Base-by-base conservation (phyloP, 2,329 filamentous ascomycete genomes). In the Cercospora citrullina region DNA sequence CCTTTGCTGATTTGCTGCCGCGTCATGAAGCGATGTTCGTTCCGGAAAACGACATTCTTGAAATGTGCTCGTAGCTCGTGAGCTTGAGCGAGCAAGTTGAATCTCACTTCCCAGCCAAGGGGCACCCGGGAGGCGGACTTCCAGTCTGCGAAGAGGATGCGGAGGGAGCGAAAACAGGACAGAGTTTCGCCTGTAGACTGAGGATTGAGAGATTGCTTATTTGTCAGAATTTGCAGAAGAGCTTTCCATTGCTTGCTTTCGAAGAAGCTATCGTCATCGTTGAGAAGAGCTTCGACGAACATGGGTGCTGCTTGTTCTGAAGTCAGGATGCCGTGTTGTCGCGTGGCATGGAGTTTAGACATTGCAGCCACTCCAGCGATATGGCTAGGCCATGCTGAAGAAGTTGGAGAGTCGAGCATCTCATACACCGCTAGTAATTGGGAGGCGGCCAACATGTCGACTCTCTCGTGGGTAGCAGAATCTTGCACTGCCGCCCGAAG, bases 251-350 rank as follows among this genome's bases (percentile, higher is more conserved):
- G 65, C 18, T 58, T 57, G 21, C 68, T 61, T 31, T 67, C 59
- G 58, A 69, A 68, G 36, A 67, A 69, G 28, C 51, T 16, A 28
- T 65, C 61, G 31, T 69, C 68, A 18, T 65, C 51, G 28, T 63
- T 67, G 26, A 68, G 61, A 18, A 69, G 58, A 31, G 68, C 68
- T 60, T 69, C 68, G 8, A 69, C 68, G 36, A 67, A 69, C 65
- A 69, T 67, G 9, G 68, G 65, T 10, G 62, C 68, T 61, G 68
- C 65, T 63, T 67, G 64, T 45, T 61, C 36, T 5, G 64, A 58
- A 1, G 48, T 61, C 28, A 57, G 26, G n/a, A 48, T 33, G n/a
- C 39, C 39, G 16, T 33, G 18, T n/a, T 61, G 30, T 23, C 55
- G 33, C 12, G 21, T 36, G 12, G 36, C 62, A 16, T 68, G 68